Conservation (phyloP, 2,329 filamentous ascomycete species). For the Penicillium sp. region DNA sequence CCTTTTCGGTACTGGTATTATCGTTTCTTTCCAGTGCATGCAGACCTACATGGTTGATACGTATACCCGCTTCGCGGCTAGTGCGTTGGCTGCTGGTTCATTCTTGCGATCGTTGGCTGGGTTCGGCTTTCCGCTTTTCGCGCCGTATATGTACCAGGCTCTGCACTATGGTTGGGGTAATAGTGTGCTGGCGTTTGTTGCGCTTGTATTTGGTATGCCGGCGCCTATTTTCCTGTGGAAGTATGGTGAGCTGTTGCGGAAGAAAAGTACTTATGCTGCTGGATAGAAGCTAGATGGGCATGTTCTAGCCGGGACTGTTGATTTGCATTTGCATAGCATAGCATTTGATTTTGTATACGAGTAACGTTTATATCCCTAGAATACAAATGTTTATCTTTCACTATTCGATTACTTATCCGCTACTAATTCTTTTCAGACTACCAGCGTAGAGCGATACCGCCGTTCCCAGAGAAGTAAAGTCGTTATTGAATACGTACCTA, state of each 20-base stretch:
- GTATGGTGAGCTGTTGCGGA: conserved; percentile 46
- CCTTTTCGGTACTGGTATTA: conserved; percentile 47
- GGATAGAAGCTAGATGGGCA: no score
- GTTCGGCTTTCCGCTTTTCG: conserved; percentile 42
- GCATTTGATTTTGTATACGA: neutral
- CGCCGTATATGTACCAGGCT: conserved; percentile 38
- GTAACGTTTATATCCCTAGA: neutral
- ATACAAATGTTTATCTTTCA: conserved; percentile 3
- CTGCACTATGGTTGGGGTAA: conserved; percentile 41
- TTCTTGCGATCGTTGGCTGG: conserved; percentile 38
- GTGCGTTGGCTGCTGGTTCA: conserved; percentile 34
- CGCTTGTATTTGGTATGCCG: conserved; percentile 40
- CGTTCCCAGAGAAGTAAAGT: conserved; percentile 38
- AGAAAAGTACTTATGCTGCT: conserved; percentile 47
- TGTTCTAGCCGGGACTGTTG: neutral
- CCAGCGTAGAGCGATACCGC: conserved; percentile 31
- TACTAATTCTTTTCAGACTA: conserved; percentile 41
- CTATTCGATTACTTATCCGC: conserved; percentile 46
- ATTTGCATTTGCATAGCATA: neutral
- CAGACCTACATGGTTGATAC: conserved; percentile 44
- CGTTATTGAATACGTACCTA: conserved; percentile 48
- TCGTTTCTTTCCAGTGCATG: conserved; percentile 43
- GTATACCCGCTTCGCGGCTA: conserved; percentile 40
- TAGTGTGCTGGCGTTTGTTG: conserved; percentile 39
- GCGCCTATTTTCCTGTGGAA: conserved; percentile 50